Conservation (phyloP, 2,329 filamentous ascomycete species). For the Cordyceps farinosa region DNA sequence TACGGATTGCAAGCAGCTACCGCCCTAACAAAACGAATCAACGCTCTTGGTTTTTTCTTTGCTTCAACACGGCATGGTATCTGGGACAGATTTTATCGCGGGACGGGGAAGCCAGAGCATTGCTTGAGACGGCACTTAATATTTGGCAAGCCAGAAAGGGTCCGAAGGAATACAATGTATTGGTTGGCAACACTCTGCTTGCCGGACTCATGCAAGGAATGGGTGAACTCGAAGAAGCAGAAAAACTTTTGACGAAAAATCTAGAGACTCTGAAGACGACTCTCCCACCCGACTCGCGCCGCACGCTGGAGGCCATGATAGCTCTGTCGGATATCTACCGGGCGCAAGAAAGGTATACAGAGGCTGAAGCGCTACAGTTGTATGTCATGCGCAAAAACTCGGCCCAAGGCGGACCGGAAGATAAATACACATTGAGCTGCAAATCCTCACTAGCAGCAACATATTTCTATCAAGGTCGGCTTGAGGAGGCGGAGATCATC, state of each 20-base stretch:
- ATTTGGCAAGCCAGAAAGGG: not conserved
- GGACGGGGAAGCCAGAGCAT: not conserved
- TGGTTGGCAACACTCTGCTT: not conserved
- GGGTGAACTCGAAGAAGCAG: not conserved
- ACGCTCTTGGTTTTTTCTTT: not conserved
- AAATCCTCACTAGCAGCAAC: slow-evolving; percentile 9
- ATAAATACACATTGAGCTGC: not conserved
- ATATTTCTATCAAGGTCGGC: slow-evolving; percentile 6
- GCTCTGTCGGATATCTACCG: not conserved
- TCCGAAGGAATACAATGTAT: not conserved
- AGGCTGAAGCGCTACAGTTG: not conserved
- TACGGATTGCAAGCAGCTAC: not conserved
- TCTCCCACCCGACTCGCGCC: not conserved
- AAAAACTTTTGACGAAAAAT: not conserved
- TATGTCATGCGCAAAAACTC: not conserved
- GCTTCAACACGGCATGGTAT: not conserved
- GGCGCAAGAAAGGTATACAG: not conserved
- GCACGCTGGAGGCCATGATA: not conserved
- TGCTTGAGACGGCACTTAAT: not conserved
- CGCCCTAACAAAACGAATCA: not conserved
- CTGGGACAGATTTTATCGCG: not conserved
- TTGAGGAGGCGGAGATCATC: slow-evolving; percentile 15
- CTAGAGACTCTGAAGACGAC: not conserved
- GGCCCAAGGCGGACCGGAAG: no score
- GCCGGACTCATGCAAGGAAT: not conserved